Evolutionary conservation across 2,329 filamentous ascomycete genomes (phyloP).

Genomic region (Rutstroemia sp.): DNA sequence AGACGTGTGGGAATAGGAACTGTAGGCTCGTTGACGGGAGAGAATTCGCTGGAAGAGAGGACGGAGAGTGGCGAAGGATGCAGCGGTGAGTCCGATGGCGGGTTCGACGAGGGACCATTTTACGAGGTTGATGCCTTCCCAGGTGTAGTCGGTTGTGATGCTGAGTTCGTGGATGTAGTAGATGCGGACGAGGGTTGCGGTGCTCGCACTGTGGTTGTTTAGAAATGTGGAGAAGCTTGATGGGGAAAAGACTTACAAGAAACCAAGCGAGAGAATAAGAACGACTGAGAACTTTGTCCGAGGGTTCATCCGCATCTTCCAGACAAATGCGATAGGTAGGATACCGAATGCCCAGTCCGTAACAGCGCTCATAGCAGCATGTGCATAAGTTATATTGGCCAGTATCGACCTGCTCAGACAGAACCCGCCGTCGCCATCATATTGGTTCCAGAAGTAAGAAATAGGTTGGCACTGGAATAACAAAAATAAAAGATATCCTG

Average conservation of each 20-base stretch:
- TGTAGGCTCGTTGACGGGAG: constrained; percentile 10
- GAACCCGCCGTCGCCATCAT: constrained; percentile 23
- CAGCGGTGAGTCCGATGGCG: constrained; percentile 35
- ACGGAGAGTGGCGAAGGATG: constrained; percentile 35
- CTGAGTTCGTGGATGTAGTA: constrained; percentile 34
- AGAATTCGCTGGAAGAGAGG: constrained; percentile 28
- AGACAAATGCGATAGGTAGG: constrained; percentile 26
- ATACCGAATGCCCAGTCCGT: constrained; percentile 28
- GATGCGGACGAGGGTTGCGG: constrained; percentile 37
- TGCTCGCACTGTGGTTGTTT: constrained; percentile 30
- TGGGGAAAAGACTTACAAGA: constrained; percentile 30
- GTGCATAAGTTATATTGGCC: constrained; percentile 22
- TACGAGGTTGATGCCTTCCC: constrained; percentile 35
- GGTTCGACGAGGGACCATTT: constrained; percentile 40
- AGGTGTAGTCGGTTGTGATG: constrained; percentile 33
- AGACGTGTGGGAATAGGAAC: not conserved
- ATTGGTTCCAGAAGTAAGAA: constrained; percentile 32
- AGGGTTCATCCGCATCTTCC: constrained; percentile 25
- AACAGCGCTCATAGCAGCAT: constrained; percentile 22
- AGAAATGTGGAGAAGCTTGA: not conserved
- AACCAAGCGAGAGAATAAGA: constrained; percentile 30
- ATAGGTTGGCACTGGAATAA: constrained; percentile 26
- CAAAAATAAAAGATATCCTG: constrained; percentile 26
- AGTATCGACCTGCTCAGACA: constrained; percentile 27
- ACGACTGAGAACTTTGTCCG: constrained; percentile 30